Evolutionary conservation across 75 land plant species (phyloP), one percentile per base, ranked within the genome.

Genomic region (Chamaecyparis obtusa): DNA sequence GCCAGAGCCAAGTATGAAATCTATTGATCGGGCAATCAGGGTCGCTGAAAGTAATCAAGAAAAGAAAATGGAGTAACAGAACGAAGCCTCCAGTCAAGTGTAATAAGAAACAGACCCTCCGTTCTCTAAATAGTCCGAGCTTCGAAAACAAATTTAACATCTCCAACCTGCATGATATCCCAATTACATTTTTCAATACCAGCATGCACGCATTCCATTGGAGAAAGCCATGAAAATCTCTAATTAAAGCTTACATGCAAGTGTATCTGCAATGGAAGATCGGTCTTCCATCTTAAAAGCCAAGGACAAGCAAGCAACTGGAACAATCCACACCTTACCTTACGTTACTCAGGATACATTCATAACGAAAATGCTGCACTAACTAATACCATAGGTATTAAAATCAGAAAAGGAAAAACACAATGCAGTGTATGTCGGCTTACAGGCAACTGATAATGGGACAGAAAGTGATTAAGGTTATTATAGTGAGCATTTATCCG

Each of bases 251-350:
- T 19, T 35, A 95, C 98, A 91, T 96, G 98, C 30, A 96, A 92
- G 74, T 95, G 93, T 33, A 92, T 84, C 19, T 89, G 81, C 1
- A 85, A 57, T 32, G 95, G 95, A 43, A 94, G 93, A 69, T 90
- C 87, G 16, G 91, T 96, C 98, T 89, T 96, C 96, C 93, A 96
- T 93, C 87, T 96, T 96, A 64, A 93, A 95, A 36, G 94, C 96
- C 41, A 96, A 46, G 67, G 96, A 96, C 78, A 96, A 90, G 87
- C 96, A 95, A 43, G 96, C 93, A 33, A 95, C 93, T 21, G 93
- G 88, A 69, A 91, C 83, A 84, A 89, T 90, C 97, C 97, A 96
- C 32, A 89, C 86, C 83, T 89, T 94, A n/a, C 90, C 90, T 89
- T 88, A n/a, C n/a, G n/a, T n/a, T n/a, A n/a, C n/a, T n/a, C n/a